Base-by-base conservation (phyloP, 139 green algal species). In the Chlorella ohadii region DNA sequence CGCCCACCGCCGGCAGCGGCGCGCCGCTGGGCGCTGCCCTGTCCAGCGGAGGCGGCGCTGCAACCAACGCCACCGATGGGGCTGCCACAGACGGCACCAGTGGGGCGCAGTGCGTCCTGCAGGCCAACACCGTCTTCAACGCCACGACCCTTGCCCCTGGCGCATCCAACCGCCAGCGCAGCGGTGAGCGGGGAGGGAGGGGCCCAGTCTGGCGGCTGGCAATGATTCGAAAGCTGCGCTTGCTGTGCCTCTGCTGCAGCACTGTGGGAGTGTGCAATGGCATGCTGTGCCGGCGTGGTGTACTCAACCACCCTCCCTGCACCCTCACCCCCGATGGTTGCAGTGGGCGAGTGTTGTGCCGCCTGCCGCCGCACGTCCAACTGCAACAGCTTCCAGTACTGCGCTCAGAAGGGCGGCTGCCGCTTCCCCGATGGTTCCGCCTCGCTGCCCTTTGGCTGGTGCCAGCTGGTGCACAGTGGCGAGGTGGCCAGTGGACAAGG, bases 321-420 rank as follows among this genome's bases (percentile, higher is more conserved):
- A 6, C 23, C 4, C 27, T n/a, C n/a, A n/a, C n/a, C n/a, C n/a
- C 64, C 64, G 7, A 4, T 44, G 51, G 27, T 47, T 17, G 67
- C 51, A 41, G 70, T 84, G 31, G 78, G 78, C 65, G 78, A 67
- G 17, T 84, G 78, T 33, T 84, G 78, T 31, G 27, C 68, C 44
- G 22, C 25, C 47, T 84, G 78, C 51, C n/a, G 13, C 3, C 19
- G 19, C n/a, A 31, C 56, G n/a, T 23, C 12, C 36, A 31, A 41
- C 22, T 84, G 78, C 51, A 84, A 84, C 51, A 33, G 28, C 33
- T 84, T 41, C 4, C 33, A 41, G 55, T 84, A 84, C 31, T 84
- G 78, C 33, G 7, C 78, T 4, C 70, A 61, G 41, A 77, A 51
- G 70, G 78, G 78, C 33, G 78, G 78, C 31, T 84, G 78, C 57